Percentiles rank a stretch among this genome's conserved stretches.
phyloP scores from a whole-genome alignment of 768 basidiomycete species.

The Tulasnella sp. region DNA sequence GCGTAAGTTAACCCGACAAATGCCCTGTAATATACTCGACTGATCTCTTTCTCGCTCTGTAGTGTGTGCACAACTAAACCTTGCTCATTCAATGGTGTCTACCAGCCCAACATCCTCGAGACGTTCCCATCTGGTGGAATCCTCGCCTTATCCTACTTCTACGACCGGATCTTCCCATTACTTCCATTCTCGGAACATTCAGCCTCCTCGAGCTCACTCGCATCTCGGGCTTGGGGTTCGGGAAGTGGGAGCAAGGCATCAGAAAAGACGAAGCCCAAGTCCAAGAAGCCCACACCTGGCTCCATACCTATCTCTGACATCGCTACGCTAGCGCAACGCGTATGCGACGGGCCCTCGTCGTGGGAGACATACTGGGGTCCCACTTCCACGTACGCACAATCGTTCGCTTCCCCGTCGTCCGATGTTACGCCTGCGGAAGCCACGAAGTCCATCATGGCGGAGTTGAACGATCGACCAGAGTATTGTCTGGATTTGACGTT shows the following conservation, averaged over 20 bases:
- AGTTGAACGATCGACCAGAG: conserved; percentile 76
- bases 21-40: neutral
- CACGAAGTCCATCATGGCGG: conserved; percentile 42
- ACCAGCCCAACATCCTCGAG: conserved; percentile 85
- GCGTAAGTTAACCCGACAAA: conserved; percentile 40
- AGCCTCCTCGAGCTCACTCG: conserved; percentile 18
- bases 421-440: conserved; percentile 32
- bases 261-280: neutral
- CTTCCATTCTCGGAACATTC: conserved; percentile 25
- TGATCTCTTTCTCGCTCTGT: conserved; percentile 22
- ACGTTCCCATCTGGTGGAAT: conserved; percentile 79
- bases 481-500: conserved; percentile 95
- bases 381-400: conserved; percentile 8
- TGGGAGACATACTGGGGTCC: conserved; percentile 35
- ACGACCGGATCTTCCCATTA: conserved; percentile 82
- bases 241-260: neutral
- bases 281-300: conserved; percentile 8
- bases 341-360: conserved; percentile 56
- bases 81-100: conserved; percentile 94
- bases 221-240: conserved; percentile 17
- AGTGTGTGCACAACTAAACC: conserved; percentile 82
- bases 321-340: conserved; percentile 48
- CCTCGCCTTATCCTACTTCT: conserved; percentile 94
- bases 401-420: neutral
- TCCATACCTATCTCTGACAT: conserved; percentile 46